These are phyloP conservation scores for Tolypocladium guangdongense DNA, from an alignment of 2,329 filamentous ascomycete species.

Conservation along the genomic window DNA sequence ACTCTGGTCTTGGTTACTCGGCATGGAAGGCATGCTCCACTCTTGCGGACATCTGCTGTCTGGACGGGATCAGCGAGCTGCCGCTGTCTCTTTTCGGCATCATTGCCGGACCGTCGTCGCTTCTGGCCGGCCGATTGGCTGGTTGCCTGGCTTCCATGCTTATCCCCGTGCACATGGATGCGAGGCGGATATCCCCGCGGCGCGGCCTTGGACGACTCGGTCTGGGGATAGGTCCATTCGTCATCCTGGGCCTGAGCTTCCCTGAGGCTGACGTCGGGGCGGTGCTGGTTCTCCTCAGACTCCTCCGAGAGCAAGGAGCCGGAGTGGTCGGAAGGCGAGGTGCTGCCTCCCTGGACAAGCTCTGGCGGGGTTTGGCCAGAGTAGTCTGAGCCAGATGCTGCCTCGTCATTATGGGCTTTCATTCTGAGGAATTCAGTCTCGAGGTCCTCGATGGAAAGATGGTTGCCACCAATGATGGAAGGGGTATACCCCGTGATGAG, in stretches of 20 bases:
- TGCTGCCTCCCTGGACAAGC: slow-evolving; percentile 25
- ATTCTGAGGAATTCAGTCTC: slow-evolving; percentile 21
- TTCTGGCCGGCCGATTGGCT: slow-evolving; percentile 18
- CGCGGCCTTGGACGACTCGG: slow-evolving; percentile 19
- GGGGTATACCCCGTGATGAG: slow-evolving; percentile 23
- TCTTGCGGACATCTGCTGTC: slow-evolving; percentile 37
- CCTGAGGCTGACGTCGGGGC: slow-evolving; percentile 18
- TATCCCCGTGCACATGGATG: slow-evolving; percentile 19
- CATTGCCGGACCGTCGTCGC: slow-evolving; percentile 22
- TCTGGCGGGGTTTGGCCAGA: slow-evolving; percentile 26
- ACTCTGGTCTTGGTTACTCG: slow-evolving; percentile 36
- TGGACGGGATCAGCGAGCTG: slow-evolving; percentile 29
- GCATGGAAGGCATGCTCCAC: slow-evolving; percentile 36
- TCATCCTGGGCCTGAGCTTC: slow-evolving; percentile 26
- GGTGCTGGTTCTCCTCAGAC: slow-evolving; percentile 17
- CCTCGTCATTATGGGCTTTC: slow-evolving; percentile 22
- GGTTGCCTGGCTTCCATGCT: slow-evolving; percentile 11
- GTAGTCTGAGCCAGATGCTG: slow-evolving; percentile 22
- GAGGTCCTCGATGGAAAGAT: slow-evolving; percentile 20
- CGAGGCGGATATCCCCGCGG: slow-evolving; percentile 19
- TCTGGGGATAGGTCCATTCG: slow-evolving; percentile 29
- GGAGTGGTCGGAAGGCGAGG: slow-evolving; percentile 29
- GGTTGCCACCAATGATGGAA: slow-evolving; percentile 16
- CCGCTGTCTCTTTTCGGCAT: slow-evolving; percentile 23
- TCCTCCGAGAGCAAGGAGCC: slow-evolving; percentile 21